Base-by-base conservation (phyloP, 257 asterid species). In the Thymus mandschuricus region DNA sequence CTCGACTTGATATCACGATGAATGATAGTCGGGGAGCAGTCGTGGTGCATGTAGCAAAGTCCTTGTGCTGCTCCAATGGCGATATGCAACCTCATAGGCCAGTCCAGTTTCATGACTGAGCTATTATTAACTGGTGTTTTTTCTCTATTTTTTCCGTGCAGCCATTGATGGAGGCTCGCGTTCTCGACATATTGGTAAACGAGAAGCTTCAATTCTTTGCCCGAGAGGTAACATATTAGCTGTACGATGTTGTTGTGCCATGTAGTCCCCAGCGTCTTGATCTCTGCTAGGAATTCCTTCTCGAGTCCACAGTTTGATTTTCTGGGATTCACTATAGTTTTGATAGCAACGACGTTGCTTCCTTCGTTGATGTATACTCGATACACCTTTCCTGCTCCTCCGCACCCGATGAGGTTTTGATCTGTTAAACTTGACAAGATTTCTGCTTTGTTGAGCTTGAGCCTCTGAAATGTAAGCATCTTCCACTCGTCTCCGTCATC, bases 51-150 rank as follows among this genome's bases (percentile, higher is more conserved):
- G 50, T 86, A 89, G 68, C 81, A 78, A 8, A 89, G 91, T 62
- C 96, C 96, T 64, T 83, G 86, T 30, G 91, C 96, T 38, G 78
- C 81, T 70, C 96, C 92, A 65, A 83, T 75, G 77, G 92, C 92
- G 6, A 89, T 74, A 8, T 76, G 81, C 75, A 89, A 64, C 78
- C 92, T 83, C 69, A 59, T 74, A 8, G 96, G 92, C 96, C 96
- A 86, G 48, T 84, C 83, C 81, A 89, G 52, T 35, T 50, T 59
- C 27, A n/a, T 27, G 49, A 21, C 57, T 12, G 66, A 57, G 29
- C 64, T 52, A 35, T 46, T 15, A n/a, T 51, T 66, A 60, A 8
- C 55, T 5, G 76, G 33, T n/a, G 67, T 7, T 13, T 44, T 45
- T 35, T 58, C 81, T 63, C 70, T 80, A 55, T 76, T 79, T 12